Evolutionary conservation across 2,329 filamentous ascomycete species (phyloP), one percentile per base, ranked within the genome.

Genomic region (Aspergillus quadrilineatus): DNA sequence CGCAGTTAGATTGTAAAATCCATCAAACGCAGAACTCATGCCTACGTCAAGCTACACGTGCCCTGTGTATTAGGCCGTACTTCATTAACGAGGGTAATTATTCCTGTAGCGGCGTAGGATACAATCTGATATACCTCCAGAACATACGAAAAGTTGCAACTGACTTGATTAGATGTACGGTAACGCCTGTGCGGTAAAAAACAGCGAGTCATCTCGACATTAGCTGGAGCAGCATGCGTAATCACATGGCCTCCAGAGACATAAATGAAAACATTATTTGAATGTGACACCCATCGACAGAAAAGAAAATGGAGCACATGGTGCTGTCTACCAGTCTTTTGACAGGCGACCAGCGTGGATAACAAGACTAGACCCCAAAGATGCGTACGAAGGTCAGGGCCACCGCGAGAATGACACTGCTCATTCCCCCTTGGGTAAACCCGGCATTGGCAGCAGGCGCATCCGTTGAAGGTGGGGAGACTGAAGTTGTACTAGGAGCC

Each of bases 191-290:
- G 46, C 46, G 28, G 44, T 37, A 46, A 57, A 29, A 57, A 53
- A 45, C 43, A 56, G 6, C 34, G 34, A 36, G 41, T 17, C 32
- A 12, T 14, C 37, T 47, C 45, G 29, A 6, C 32, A 57, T 57
- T 29, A 32, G 17, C 28, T 41, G 48, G 32, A 42, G 44, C 50
- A 50, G 34, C 15, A 36, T 37, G 45, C 29, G 37, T 30, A 29
- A 17, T 34, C 39, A 53, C 50, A 41, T 34, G 45, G 37, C 36
- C 15, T 50, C 45, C 22, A 37, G 15, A 30, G 43, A 50, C 22
- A 50, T 22, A 29, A 57, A 45, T 37, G 45, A 50, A 43, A 43
- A 57, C 49, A 32, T 36, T 46, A 15, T 44, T 37, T 32, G 28
- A 29, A 48, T 34, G 22, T 17, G n/a, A 8, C 14, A 42, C 10